phyloP scores from a whole-genome alignment of 2,329 filamentous ascomycete genomes.

The Didymella pinodella region DNA sequence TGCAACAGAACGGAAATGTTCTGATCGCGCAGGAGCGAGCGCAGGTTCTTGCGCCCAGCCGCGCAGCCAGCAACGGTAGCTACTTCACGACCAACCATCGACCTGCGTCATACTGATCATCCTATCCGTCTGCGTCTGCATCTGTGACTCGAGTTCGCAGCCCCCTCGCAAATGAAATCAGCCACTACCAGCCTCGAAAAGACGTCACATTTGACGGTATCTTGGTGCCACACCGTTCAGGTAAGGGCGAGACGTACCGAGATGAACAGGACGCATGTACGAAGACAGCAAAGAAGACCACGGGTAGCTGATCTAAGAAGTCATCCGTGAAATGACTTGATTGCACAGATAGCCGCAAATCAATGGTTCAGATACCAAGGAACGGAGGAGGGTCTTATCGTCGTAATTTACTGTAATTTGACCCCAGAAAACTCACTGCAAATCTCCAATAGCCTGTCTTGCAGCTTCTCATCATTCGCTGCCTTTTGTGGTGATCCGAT shows the following conservation, averaged over 20 bases:
- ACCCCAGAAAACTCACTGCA: constrained; percentile 50
- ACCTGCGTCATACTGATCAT: background rate
- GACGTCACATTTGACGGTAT: constrained; percentile 39
- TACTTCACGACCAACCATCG: constrained; percentile 14
- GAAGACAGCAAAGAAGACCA: background rate
- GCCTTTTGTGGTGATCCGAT: constrained; percentile 39
- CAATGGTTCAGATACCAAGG: too few species aligned
- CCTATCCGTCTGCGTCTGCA: background rate
- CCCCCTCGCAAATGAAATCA: constrained; percentile 17
- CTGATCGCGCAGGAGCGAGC: background rate
- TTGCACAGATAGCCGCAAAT: background rate
- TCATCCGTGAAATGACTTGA: background rate
- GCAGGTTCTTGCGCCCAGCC: background rate
- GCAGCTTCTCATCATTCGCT: constrained; percentile 49
- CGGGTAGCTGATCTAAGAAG: background rate
- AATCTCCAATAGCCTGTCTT: constrained; percentile 56
- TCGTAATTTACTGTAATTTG: constrained; percentile 31
- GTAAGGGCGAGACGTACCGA: constrained; percentile 36
- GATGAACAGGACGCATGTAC: constrained; percentile 20
- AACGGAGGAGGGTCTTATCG: too few species aligned
- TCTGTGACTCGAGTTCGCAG: constrained; percentile 20
- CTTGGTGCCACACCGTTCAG: constrained; percentile 35
- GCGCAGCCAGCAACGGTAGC: constrained; percentile 21
- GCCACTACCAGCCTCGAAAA: constrained; percentile 19
- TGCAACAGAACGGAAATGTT: background rate